A percentile compares a stretch with the other conserved stretches of the same genome.
phyloP scores from a whole-genome alignment of 768 basidiomycete species.

The Serendipita indica region DNA sequence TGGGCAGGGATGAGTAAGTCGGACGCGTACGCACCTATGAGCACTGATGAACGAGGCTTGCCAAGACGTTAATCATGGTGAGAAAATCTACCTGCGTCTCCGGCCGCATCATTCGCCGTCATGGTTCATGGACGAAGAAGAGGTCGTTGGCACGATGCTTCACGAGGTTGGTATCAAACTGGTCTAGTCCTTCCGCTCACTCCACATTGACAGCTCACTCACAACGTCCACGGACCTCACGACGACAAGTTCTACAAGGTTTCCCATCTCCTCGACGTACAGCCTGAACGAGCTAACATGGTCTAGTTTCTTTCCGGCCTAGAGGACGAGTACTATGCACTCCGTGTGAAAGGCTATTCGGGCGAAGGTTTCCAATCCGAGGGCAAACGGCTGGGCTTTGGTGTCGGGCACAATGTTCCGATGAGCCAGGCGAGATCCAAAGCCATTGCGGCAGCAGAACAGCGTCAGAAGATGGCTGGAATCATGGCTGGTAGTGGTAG shows the following conservation, averaged over 20 bases:
- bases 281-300: not conserved
- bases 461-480: conserved; percentile 34
- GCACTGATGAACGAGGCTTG: not conserved
- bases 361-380: conserved; percentile 81
- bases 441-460: conserved; percentile 71
- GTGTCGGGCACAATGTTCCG: conserved; percentile 52
- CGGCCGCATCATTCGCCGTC: conserved; percentile 53
- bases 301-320: conserved; percentile 59
- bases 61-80: conserved; percentile 63
- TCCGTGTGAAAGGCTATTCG: conserved; percentile 67
- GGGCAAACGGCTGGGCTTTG: conserved; percentile 56
- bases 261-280: not conserved
- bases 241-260: conserved; percentile 39
- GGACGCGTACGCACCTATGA: not conserved
- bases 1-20: conserved; percentile 15
- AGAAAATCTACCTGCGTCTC: conserved; percentile 71
- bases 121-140: conserved; percentile 60
- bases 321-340: conserved; percentile 71
- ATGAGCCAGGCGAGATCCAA: conserved; percentile 47
- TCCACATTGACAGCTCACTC: conserved; percentile 46
- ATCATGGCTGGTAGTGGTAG: conserved; percentile 38
- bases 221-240: conserved; percentile 80
- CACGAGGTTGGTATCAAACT: conserved; percentile 48
- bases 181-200: not conserved
- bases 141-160: conserved; percentile 71